Conservation (phyloP, 1,284 basidiomycete species). For the Tausonia pullulans region DNA sequence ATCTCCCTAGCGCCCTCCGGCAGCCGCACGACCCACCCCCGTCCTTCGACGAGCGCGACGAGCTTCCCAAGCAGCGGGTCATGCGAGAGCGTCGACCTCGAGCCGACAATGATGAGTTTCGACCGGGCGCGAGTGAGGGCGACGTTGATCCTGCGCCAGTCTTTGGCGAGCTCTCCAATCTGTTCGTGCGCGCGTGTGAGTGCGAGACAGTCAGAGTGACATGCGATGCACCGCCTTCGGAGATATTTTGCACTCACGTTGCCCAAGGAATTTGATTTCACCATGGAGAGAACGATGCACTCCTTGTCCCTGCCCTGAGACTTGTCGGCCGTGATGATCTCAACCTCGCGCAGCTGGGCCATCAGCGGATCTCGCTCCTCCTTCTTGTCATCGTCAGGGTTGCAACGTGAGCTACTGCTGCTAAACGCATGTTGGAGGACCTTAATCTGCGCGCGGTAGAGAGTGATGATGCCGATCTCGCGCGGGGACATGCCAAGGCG, state of each 20-base stretch:
- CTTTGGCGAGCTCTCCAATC: conserved; percentile 84
- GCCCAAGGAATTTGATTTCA: conserved; percentile 54
- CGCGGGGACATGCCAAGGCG: conserved; percentile 51
- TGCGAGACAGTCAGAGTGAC: neutral
- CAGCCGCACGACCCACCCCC: conserved; percentile 56
- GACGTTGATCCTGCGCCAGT: conserved; percentile 93
- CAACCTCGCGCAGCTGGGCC: conserved; percentile 39
- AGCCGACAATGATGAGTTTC: conserved; percentile 84
- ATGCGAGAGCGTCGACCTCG: conserved; percentile 54
- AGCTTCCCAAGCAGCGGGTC: conserved; percentile 55
- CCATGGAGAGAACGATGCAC: conserved; percentile 84
- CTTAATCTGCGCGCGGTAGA: conserved; percentile 93
- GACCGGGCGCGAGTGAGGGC: conserved; percentile 85
- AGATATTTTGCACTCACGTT: conserved; percentile 26
- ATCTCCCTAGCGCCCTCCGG: conserved; percentile 21
- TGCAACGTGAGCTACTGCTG: neutral
- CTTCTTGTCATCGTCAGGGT: neutral
- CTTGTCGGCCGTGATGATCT: conserved; percentile 87
- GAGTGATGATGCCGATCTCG: conserved; percentile 77
- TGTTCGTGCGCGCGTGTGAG: conserved; percentile 27
- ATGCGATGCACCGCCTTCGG: conserved; percentile 28
- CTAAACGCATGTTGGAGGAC: conserved; percentile 52
- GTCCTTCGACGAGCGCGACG: conserved; percentile 56
- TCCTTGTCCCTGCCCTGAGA: conserved; percentile 96
- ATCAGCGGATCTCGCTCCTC: neutral